Conservation (phyloP, 768 basidiomycete genomes). For the Kondoa malvinella region DNA sequence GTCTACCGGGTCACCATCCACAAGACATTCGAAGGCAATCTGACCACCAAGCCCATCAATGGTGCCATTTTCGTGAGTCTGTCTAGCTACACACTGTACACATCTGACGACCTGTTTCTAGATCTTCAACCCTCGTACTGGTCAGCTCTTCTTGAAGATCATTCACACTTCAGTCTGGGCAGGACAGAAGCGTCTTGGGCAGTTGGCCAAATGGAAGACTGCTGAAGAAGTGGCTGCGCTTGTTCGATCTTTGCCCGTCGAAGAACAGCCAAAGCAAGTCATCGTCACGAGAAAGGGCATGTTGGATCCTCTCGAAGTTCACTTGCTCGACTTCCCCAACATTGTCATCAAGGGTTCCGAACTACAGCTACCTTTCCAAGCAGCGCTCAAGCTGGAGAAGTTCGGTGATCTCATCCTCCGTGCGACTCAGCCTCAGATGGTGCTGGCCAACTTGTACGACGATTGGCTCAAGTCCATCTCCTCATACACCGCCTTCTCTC, state of each 20-base stretch:
- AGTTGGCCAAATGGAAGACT: slow-evolving; percentile 98
- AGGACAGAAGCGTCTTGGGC: slow-evolving; percentile 97
- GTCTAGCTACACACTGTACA: too few relatives aligned
- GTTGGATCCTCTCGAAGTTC: slow-evolving; percentile 81
- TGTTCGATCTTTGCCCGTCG: slow-evolving; percentile 93
- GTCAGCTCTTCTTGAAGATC: slow-evolving; percentile 94
- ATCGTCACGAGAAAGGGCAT: slow-evolving; percentile 99
- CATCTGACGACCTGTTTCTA: too few relatives aligned
- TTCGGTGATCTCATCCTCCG: slow-evolving; percentile 82
- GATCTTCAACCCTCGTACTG: slow-evolving; percentile 97
- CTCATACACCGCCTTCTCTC: slow-evolving; percentile 96
- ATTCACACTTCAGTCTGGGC: slow-evolving; percentile 99
- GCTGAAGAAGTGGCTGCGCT: slow-evolving; percentile 99
- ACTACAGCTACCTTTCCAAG: slow-evolving; percentile 95
- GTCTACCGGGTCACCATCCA: slow-evolving; percentile 99
- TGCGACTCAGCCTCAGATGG: slow-evolving; percentile 97
- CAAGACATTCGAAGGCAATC: slow-evolving; percentile 98
- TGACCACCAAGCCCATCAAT: slow-evolving; percentile 98
- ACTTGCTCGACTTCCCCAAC: slow-evolving; percentile 98
- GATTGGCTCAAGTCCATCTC: slow-evolving; percentile 99
- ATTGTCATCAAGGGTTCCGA: slow-evolving; percentile 99
- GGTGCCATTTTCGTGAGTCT: slow-evolving; percentile 65
- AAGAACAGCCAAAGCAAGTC: slow-evolving; percentile 99
- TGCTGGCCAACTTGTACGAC: slow-evolving; percentile 93
- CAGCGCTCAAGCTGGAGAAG: slow-evolving; percentile 99